phyloP scores from a whole-genome alignment of 1,284 basidiomycete species.

The Filobasidium uniguttulatum region DNA sequence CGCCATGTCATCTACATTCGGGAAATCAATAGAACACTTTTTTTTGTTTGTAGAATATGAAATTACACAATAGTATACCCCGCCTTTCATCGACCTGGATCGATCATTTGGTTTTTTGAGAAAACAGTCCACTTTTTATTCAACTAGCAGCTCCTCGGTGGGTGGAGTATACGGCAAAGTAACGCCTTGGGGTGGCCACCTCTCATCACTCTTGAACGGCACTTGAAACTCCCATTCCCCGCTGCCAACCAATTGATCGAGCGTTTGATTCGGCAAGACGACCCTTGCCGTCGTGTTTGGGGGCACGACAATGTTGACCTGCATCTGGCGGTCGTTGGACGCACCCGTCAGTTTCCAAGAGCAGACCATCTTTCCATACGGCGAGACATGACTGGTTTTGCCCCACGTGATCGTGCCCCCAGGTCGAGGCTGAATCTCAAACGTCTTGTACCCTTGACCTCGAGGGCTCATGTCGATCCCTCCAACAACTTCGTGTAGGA shows the following conservation, averaged over 20 bases:
- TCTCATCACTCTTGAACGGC: constrained; percentile 14
- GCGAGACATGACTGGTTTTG: constrained; percentile 6
- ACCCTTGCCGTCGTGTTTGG: constrained; percentile 21
- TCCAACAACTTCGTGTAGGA: constrained; percentile 26
- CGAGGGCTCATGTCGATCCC: constrained; percentile 21
- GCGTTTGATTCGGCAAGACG: constrained; percentile 16
- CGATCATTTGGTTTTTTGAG: too few relatives aligned
- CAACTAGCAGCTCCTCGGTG: too few relatives aligned
- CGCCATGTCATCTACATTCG: too few relatives aligned
- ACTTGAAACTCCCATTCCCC: constrained; percentile 18
- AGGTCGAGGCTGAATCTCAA: constrained; percentile 24
- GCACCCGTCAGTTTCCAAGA: constrained; percentile 18
- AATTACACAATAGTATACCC: too few relatives aligned
- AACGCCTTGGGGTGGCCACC: constrained; percentile 18
- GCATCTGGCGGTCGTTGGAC: constrained; percentile 14
- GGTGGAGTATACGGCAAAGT: neutral
- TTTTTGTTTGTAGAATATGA: too few relatives aligned
- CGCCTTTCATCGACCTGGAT: too few relatives aligned
- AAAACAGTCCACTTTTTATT: too few relatives aligned
- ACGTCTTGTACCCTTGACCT: constrained; percentile 22
- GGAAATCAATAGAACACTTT: too few relatives aligned
- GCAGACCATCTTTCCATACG: constrained; percentile 9
- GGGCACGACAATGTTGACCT: constrained; percentile 20
- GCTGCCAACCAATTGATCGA: constrained; percentile 18
- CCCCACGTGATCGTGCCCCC: constrained; percentile 28